phyloP scores from a whole-genome alignment of 345 rosid species.

The Populus davidiana region DNA sequence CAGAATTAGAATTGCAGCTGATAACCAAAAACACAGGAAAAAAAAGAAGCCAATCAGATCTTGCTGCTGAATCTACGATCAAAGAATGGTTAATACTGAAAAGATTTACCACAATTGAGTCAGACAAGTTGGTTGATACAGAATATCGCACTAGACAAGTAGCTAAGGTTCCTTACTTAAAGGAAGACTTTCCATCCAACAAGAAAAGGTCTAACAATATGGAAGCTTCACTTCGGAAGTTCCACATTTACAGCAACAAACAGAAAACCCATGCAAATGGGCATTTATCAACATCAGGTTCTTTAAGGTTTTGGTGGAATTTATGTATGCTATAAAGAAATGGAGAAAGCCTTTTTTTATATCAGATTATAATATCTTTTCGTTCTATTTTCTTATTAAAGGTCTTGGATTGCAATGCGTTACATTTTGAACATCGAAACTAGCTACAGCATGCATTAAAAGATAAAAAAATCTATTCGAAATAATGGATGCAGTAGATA shows the following conservation, averaged over 20 bases:
- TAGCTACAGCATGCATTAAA: background rate
- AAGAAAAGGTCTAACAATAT: background rate
- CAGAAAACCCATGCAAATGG: background rate
- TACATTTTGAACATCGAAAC: background rate
- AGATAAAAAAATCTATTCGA: background rate
- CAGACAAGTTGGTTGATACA: background rate
- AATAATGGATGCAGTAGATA: background rate
- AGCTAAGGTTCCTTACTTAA: background rate
- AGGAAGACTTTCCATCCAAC: background rate
- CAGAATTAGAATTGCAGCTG: background rate
- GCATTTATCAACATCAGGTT: background rate
- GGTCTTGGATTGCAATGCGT: background rate
- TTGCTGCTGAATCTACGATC: background rate
- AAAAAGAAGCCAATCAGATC: background rate
- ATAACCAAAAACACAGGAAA: background rate
- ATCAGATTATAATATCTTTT: background rate
- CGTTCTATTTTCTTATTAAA: background rate
- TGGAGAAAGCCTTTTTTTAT: background rate
- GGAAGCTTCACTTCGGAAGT: background rate
- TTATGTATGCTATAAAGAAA: background rate
- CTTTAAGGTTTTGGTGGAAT: background rate
- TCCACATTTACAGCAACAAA: background rate
- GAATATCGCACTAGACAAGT: background rate
- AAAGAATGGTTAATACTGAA: background rate
- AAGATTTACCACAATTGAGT: background rate